Evolutionary conservation across 345 rosid genomes (phyloP), one percentile per base, ranked within the genome.

Genomic region (Sisymbrium altissimum): DNA sequence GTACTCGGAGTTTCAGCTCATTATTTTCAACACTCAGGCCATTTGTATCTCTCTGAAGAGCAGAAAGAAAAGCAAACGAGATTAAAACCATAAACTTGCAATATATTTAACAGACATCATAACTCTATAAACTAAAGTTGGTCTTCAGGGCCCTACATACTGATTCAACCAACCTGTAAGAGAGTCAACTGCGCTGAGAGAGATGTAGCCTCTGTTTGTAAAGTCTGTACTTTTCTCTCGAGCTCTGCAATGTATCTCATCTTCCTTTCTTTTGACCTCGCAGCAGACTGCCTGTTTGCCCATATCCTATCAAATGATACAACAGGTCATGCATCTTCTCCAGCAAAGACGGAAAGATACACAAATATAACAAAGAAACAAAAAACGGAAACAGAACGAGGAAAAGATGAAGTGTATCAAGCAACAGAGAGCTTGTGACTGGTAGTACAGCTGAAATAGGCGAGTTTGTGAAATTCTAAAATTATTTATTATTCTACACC

Each of bases 231-330:
- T 83, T 93, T 93, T 75, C 92, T 75, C 73, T 93, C 98, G 44
- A 93, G 96, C 81, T 93, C 98, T 23, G 92, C 88, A 61, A 91
- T 93, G 79, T 91, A 91, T 46, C 96, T 87, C 92, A 89, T 89
- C 83, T 93, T 93, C 81, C 98, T 87, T 81, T 93, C 97, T 87
- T 93, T 93, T 39, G 97, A 93, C 82, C 97, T 84, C 2, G 98
- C 98, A 57, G 97, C 98, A 64, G 97, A 93, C 76, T 93, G 98
- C 80, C 98, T 86, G 63, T 93, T 93, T 4, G 98, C 99, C 97
- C 97, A 90, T 48, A 95, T 89, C 89, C 99, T 95, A 78, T 66
- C 9, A 61, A 52, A 76, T 36, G 7, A 67, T 36, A 43, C 59
- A 67, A 45, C 39, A 40, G 4, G 79, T 74, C 73, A 74, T 38